Conservation (phyloP, 2,329 filamentous ascomycete species). For the Fusarium secorum region DNA sequence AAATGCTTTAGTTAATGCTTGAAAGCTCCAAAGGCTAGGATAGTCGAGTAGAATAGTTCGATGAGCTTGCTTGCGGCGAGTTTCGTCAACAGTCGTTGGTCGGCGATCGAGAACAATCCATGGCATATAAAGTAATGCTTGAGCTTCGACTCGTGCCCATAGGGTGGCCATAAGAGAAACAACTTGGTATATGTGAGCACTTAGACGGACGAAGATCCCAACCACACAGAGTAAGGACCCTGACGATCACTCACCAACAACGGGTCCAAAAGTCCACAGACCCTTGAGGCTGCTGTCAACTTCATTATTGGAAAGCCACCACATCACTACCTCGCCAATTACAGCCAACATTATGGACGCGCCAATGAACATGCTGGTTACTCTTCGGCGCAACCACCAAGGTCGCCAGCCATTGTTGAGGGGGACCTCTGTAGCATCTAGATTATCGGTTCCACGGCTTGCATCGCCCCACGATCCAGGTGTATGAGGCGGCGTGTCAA, state of each 20-base stretch:
- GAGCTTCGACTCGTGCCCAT: constrained; percentile 42
- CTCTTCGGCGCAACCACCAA: constrained; percentile 34
- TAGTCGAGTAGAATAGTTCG: constrained; percentile 43
- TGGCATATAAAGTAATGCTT: constrained; percentile 41
- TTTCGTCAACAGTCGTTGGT: constrained; percentile 38
- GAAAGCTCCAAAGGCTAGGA: constrained; percentile 32
- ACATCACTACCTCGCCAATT: constrained; percentile 38
- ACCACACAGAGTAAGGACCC: constrained; percentile 7
- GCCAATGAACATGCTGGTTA: constrained; percentile 32
- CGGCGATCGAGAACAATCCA: constrained; percentile 42
- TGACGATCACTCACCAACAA: constrained; percentile 39
- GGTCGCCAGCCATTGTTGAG: constrained; percentile 41
- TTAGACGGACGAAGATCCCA: not conserved
- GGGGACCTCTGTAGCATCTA: constrained; percentile 30
- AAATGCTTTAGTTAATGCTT: constrained; percentile 33
- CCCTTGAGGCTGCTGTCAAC: constrained; percentile 29
- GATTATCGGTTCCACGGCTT: constrained; percentile 7
- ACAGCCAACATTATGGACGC: constrained; percentile 33
- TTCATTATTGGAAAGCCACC: constrained; percentile 33
- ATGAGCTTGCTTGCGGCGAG: constrained; percentile 41
- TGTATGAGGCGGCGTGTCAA: constrained; percentile 32
- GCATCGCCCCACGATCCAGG: constrained; percentile 18
- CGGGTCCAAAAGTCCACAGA: constrained; percentile 42
- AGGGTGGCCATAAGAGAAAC: constrained; percentile 39
- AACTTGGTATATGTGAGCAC: constrained; percentile 28